Base-by-base conservation (phyloP, 208 protist species). In the Crithidia acanthocephali region DNA sequence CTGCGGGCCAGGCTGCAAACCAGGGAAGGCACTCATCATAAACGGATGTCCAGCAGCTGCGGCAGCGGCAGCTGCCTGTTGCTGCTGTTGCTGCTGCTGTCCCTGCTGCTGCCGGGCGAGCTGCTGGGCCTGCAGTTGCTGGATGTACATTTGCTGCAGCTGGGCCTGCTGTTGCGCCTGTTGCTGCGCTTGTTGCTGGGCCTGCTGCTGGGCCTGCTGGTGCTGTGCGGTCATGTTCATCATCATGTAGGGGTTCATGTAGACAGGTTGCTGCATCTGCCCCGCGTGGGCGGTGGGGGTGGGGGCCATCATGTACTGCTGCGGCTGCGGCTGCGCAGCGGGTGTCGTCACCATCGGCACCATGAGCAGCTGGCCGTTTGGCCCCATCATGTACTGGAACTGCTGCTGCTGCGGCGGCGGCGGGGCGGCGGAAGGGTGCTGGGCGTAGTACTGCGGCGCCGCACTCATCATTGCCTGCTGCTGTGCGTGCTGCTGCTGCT, bases 351-450 rank as follows among this genome's bases (percentile, higher is more conserved):
- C 53, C 35, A 86, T 62, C 2, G 81, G 76, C 60, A 79, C 51
- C 53, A 81, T 52, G 55, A 86, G 33, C 45, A 83, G 45, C 50
- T 86, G 81, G 1, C 81, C 81, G 16, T 60, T 65, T 1, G 81
- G 70, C 2, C 72, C 68, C 56, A 83, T 66, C 63, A 80, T 61
- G 67, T 83, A 86, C 25, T 81, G 79, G 30, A 61, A 74, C 37
- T 74, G 68, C 56, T 80, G 78, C 58, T 81, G 77, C 35, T 40
- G 35, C 35, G 35, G 35, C 35, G 72, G 76, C 45, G 23, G 64
- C 7, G 69, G 74, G 18, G 62, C 35, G n/a, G 70, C 50, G n/a
- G 37, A 33, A 15, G 50, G 64, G 48, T 81, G 76, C 48, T 68
- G 53, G 47, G 78, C 63, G 50, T 65, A 63, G 59, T 55, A 76